phyloP scores from a whole-genome alignment of 306 rosid genomes.

The Medicago truncatula region MtrunA17r5.0-ANR NC_053045.1:46325501-46326000 shows the following conservation, averaged over 20 bases:
- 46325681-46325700: slow-evolving; percentile 71
- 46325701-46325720: slow-evolving; percentile 58
- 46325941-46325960: neutral
- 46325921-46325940: neutral
- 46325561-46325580: too few relatives aligned
- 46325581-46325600: too few relatives aligned
- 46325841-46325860: slow-evolving; percentile 53
- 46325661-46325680: slow-evolving; percentile 34
- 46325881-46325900: slow-evolving; percentile 35
- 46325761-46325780: slow-evolving; percentile 56
- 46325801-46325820: slow-evolving; percentile 60
- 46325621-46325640: neutral
- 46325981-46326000: slow-evolving; percentile 30
- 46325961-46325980: slow-evolving; percentile 22
- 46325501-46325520: too few relatives aligned
- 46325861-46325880: slow-evolving; percentile 54
- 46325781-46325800: slow-evolving; percentile 51
- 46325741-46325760: slow-evolving; percentile 61
- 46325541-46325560: too few relatives aligned
- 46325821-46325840: slow-evolving; percentile 50
- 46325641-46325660: neutral
- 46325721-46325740: slow-evolving; percentile 62
- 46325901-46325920: neutral
- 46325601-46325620: too few relatives aligned
- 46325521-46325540: too few relatives aligned